Evolutionary conservation across 2,329 filamentous ascomycete species (phyloP).

Genomic region (Gyromitra esculenta): DNA sequence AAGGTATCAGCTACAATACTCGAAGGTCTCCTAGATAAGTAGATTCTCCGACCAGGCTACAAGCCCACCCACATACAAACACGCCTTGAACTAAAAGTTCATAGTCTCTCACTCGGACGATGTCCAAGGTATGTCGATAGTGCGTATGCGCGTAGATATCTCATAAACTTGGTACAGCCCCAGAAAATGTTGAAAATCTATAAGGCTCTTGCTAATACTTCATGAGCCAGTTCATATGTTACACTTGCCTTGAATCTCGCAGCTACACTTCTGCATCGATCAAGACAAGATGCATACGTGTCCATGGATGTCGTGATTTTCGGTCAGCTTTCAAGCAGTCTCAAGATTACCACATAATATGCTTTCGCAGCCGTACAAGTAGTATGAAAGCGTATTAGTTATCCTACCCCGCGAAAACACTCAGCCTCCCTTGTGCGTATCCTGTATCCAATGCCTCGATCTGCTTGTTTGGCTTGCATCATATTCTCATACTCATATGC

Average conservation of each 20-base stretch:
- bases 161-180: background rate
- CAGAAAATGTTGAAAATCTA: too few relatives aligned
- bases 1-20: too few relatives aligned
- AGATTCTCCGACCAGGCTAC: too few relatives aligned
- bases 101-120: background rate
- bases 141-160: background rate
- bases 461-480: too few relatives aligned
- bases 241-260: background rate
- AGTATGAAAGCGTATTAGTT: background rate
- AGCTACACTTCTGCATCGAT: background rate
- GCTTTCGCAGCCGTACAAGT: background rate
- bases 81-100: background rate
- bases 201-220: background rate
- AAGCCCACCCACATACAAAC: too few relatives aligned
- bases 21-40: too few relatives aligned
- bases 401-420: background rate
- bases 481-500: background rate
- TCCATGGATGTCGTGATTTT: background rate
- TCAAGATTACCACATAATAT: background rate
- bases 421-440: background rate
- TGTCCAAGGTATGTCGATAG: too few relatives aligned
- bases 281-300: conserved; percentile 11
- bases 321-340: background rate
- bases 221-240: conserved; percentile 4
- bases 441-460: background rate